Evolutionary conservation across 176 grass and related monocot species (phyloP), one percentile per base, ranked within the genome.

Genomic region (Oryza glumipatula): DNA sequence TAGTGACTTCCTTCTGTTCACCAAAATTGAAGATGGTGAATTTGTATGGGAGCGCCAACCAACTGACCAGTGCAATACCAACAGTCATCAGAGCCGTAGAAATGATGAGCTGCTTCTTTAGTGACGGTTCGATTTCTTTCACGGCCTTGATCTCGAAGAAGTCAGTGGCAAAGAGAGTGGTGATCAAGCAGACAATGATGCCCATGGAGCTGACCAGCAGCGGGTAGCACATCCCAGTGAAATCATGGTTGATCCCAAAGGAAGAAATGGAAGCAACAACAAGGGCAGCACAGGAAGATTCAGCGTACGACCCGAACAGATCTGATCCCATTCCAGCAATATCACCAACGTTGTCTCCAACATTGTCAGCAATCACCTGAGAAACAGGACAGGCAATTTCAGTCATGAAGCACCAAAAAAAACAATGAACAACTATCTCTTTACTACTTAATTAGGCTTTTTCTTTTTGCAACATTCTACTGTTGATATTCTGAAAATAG

Each of bases 11-110:
- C 52, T 92, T 92, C 63, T 92, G 86, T 0, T 49, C 74, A 6
- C 90, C 90, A 28, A 88, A 92, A 75, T 82, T 88, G 79, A 88
- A 92, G 30, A 88, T 83, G 7, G 86, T 92, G 83, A 92, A 92
- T 19, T 47, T 86, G 7, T 78, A 77, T 36, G 90, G 90, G 68
- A 88, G 82, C 11, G 83, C 79, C 32, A 88, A n/a, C 86, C 68
- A 92, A 26, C 69, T 88, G 32, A 92, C 17, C 65, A 88, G 54
- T 39, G 83, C 86, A 70, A 88, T 86, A n/a, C 90, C 82, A 67
- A 80, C 58, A 9, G 74, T 92, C 90, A 88, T 88, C 23, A 88
- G 82, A 33, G 52, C 48, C 3, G 83, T 86, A 1, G 86, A 88
- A 21, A 92, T 86, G 32, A 92, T 65, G 64, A 88, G 82, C 49